Conservation (phyloP, 192 early-diverging fungal genomes). For the Linnemannia exigua region DNA sequence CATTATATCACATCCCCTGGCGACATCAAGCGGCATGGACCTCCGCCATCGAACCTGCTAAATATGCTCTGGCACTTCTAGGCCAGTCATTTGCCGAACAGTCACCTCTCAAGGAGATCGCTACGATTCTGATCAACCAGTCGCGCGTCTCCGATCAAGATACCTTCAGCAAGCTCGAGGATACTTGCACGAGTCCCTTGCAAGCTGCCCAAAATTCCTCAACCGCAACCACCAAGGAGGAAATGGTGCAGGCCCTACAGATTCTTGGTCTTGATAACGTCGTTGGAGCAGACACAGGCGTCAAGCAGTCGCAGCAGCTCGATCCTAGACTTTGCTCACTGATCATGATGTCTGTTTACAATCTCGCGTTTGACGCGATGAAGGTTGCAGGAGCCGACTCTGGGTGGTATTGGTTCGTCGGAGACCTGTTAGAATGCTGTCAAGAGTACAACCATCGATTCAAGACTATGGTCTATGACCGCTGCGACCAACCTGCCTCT, state of each 20-base stretch:
- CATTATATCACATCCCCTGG: background rate
- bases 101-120: background rate
- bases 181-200: background rate
- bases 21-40: background rate
- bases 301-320: background rate
- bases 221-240: background rate
- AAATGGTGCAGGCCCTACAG: background rate
- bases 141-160: too few species aligned
- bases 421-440: background rate
- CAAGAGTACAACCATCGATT: background rate
- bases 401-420: background rate
- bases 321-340: background rate
- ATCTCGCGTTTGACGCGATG: background rate
- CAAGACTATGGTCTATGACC: too few species aligned
- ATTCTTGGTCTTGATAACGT: background rate
- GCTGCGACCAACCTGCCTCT: too few species aligned
- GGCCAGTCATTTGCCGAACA: background rate
- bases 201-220: too few species aligned
- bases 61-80: background rate
- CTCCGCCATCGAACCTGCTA: background rate
- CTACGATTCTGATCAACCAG: background rate
- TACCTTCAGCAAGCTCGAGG: too few species aligned
- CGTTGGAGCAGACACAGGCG: background rate
- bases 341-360: background rate
- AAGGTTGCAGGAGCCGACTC: background rate